Evolutionary conservation across 495 filamentous ascomycete genomes (phyloP).

Genomic region (Podospora comata): DNA sequence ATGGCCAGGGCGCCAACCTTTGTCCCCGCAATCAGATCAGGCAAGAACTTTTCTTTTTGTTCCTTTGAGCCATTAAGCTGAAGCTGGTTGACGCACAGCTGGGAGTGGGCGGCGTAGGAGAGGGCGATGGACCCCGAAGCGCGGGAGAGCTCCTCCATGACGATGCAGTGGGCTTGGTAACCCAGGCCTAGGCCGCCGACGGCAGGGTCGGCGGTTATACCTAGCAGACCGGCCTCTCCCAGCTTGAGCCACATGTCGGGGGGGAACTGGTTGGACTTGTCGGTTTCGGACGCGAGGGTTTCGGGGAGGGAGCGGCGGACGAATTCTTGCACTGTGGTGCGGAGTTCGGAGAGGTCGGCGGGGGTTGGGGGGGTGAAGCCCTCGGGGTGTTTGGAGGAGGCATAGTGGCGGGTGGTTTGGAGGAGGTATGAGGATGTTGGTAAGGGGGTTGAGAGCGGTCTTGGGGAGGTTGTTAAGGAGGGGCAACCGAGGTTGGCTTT

Average conservation of each 20-base stretch:
- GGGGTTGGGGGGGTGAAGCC: conserved; percentile 73
- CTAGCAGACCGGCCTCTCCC: conserved; percentile 86
- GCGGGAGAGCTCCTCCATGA: conserved; percentile 81
- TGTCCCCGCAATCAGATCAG: conserved; percentile 75
- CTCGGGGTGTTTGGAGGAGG: conserved; percentile 79
- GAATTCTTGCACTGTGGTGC: conserved; percentile 91
- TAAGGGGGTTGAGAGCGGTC: conserved; percentile 16
- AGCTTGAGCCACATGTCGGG: conserved; percentile 90
- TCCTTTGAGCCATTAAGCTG: conserved; percentile 78
- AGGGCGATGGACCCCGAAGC: conserved; percentile 80
- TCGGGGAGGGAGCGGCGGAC: conserved; percentile 79
- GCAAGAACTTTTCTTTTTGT: conserved; percentile 79
- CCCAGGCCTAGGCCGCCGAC: conserved; percentile 89
- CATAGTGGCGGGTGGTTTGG: conserved; percentile 18
- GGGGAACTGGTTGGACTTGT: conserved; percentile 85
- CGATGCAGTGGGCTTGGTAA: conserved; percentile 94
- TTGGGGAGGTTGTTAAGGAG: not conserved
- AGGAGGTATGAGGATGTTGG: conserved; percentile 15
- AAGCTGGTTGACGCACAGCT: conserved; percentile 95
- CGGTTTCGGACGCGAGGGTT: conserved; percentile 75
- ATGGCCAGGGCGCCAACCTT: conserved; percentile 90
- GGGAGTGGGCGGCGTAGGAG: conserved; percentile 90
- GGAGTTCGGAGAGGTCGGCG: conserved; percentile 76
- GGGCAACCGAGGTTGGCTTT: not conserved
- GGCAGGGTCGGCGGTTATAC: conserved; percentile 90